Conservation (phyloP, 2,329 filamentous ascomycete species). For the Verruconis gallopava region DNA sequence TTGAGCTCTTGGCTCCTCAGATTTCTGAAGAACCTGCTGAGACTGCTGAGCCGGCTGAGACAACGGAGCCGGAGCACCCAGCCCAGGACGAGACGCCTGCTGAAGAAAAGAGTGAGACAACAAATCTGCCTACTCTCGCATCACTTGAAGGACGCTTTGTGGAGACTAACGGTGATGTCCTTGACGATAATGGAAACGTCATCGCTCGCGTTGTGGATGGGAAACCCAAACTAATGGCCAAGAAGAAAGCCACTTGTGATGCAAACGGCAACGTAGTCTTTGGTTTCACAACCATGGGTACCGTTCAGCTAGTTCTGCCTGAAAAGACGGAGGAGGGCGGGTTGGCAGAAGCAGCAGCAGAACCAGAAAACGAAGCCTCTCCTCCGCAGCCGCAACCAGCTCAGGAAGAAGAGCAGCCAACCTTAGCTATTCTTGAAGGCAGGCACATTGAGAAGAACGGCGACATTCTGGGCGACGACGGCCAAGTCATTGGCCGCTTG, state of each 20-base stretch:
- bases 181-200: not conserved
- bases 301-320: constrained; percentile 1
- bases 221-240: constrained; percentile 4
- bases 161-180: not conserved
- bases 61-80: not conserved
- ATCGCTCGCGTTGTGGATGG: constrained; percentile 5
- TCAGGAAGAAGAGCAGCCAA: not conserved
- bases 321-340: constrained; percentile 1
- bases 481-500: constrained; percentile 37
- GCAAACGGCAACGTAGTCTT: constrained; percentile 14
- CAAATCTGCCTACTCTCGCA: not conserved
- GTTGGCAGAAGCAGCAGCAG: not conserved
- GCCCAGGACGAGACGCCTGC: not conserved
- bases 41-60: not conserved
- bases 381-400: not conserved
- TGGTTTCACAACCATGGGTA: constrained; percentile 5
- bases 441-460: constrained; percentile 39
- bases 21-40: constrained; percentile 32
- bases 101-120: not conserved
- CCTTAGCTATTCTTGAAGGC: constrained; percentile 30
- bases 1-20: constrained; percentile 29
- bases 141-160: constrained; percentile 1
- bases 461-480: constrained; percentile 41
- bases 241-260: constrained; percentile 3
- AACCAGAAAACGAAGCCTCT: not conserved